Evolutionary conservation across 1,284 basidiomycete species (phyloP).

Genomic region (Grifola frondosa): DNA sequence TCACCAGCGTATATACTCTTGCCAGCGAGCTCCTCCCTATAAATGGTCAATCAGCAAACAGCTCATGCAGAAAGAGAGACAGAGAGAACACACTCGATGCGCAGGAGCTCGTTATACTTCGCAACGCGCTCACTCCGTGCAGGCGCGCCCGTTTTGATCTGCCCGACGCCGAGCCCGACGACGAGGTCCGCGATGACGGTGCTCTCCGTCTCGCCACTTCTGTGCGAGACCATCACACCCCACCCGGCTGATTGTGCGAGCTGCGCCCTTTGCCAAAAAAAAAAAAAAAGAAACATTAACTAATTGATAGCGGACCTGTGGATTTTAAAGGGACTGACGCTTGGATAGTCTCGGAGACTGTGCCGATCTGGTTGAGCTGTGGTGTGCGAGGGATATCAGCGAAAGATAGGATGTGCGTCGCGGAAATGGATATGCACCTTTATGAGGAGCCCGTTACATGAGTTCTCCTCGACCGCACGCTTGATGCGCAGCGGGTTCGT

Average conservation of each 20-base stretch:
- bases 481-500: constrained; percentile 98
- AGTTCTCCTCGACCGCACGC: constrained; percentile 99
- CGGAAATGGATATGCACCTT: too few species aligned
- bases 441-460: constrained; percentile 97
- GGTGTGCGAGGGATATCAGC: constrained; percentile 13
- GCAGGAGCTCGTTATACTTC: constrained; percentile 89
- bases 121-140: constrained; percentile 92
- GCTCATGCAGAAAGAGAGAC: too few species aligned
- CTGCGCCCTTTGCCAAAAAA: constrained; percentile 77
- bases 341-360: constrained; percentile 98
- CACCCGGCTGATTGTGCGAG: constrained; percentile 96
- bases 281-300: neutral
- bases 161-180: constrained; percentile 90
- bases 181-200: constrained; percentile 97
- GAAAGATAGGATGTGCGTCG: neutral
- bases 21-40: constrained; percentile 80
- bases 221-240: constrained; percentile 99
- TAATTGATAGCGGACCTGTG: neutral
- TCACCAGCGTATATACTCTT: constrained; percentile 74
- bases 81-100: constrained; percentile 75
- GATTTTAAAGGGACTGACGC: constrained; percentile 42
- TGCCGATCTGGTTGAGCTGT: constrained; percentile 99
- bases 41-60: constrained; percentile 12
- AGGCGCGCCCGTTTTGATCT: constrained; percentile 99
- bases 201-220: constrained; percentile 95